phyloP scores from a whole-genome alignment of 495 filamentous ascomycete species.

The Massariosphaeria phaeospora region DNA sequence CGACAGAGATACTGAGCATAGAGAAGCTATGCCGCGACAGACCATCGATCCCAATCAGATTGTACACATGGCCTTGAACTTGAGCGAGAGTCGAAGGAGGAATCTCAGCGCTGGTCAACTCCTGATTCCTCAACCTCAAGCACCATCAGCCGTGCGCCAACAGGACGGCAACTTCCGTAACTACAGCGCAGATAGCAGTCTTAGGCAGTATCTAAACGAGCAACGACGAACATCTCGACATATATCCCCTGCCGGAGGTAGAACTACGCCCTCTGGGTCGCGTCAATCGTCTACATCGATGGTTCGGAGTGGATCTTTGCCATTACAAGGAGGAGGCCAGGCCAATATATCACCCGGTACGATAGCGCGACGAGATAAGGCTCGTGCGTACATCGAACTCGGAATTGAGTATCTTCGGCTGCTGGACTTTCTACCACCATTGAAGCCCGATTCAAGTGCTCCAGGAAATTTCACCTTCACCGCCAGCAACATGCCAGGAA shows the following conservation, averaged over 20 bases:
- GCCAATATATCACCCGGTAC: slow-evolving; percentile 72
- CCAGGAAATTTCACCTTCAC: slow-evolving; percentile 35
- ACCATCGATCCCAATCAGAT: slow-evolving; percentile 71
- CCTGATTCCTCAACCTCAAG: slow-evolving; percentile 37
- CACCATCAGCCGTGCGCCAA: slow-evolving; percentile 48
- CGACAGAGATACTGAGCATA: background rate
- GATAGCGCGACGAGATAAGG: slow-evolving; percentile 69
- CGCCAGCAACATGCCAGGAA: slow-evolving; percentile 34
- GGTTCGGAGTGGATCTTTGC: slow-evolving; percentile 5
- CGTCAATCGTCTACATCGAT: slow-evolving; percentile 19
- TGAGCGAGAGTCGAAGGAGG: slow-evolving; percentile 75
- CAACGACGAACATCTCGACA: slow-evolving; percentile 56
- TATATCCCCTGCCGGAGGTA: slow-evolving; percentile 51
- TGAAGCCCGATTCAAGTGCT: slow-evolving; percentile 49
- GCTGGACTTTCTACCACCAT: slow-evolving; percentile 65
- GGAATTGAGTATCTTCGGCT: slow-evolving; percentile 74
- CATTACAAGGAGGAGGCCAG: slow-evolving; percentile 4
- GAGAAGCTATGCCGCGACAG: slow-evolving; percentile 3
- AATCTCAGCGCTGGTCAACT: slow-evolving; percentile 40
- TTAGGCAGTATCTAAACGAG: slow-evolving; percentile 61
- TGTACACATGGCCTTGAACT: slow-evolving; percentile 79
- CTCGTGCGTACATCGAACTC: slow-evolving; percentile 71
- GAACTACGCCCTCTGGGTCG: slow-evolving; percentile 17
- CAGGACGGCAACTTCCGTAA: slow-evolving; percentile 20
- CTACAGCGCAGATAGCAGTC: slow-evolving; percentile 47